Evolutionary conservation across 2,329 filamentous ascomycete species (phyloP).

Genomic region (Verticillium isaacii): DNA sequence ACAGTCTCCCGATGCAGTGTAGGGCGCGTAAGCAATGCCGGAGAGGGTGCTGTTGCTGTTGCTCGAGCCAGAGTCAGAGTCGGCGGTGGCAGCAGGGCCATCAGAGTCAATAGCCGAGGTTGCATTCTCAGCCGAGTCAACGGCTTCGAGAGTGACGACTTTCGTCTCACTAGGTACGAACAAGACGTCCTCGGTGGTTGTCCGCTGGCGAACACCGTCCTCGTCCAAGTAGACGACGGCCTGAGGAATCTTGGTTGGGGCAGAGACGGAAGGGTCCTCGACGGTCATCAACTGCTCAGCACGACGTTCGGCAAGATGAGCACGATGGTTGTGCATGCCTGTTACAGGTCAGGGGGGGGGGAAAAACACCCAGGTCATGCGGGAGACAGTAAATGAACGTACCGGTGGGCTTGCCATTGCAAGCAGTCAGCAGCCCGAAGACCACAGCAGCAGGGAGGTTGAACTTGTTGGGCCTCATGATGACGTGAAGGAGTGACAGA

Average conservation of each 20-base stretch:
- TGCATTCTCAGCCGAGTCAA: neutral
- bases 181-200: conserved; percentile 30
- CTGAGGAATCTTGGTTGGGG: conserved; percentile 36
- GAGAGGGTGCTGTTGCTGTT: conserved; percentile 14
- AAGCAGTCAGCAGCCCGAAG: neutral
- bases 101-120: neutral
- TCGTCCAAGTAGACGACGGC: conserved; percentile 58
- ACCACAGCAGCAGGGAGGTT: neutral
- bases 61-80: neutral
- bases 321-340: neutral
- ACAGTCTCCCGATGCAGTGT: conserved; percentile 53
- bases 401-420: neutral
- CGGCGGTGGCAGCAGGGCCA: neutral
- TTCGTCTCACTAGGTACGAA: conserved; percentile 16
- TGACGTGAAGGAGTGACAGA: neutral
- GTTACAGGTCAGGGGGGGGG: neutral
- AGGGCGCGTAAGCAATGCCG: conserved; percentile 45
- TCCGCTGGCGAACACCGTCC: conserved; percentile 46
- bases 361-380: no score
- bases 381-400: neutral
- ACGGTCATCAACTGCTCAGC: conserved; percentile 21
- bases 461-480: neutral
- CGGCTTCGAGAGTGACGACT: neutral
- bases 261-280: conserved; percentile 29
- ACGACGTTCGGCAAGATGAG: neutral